phyloP scores from a whole-genome alignment of 495 filamentous ascomycete genomes.

The Coniosporium apollinis region DNA sequence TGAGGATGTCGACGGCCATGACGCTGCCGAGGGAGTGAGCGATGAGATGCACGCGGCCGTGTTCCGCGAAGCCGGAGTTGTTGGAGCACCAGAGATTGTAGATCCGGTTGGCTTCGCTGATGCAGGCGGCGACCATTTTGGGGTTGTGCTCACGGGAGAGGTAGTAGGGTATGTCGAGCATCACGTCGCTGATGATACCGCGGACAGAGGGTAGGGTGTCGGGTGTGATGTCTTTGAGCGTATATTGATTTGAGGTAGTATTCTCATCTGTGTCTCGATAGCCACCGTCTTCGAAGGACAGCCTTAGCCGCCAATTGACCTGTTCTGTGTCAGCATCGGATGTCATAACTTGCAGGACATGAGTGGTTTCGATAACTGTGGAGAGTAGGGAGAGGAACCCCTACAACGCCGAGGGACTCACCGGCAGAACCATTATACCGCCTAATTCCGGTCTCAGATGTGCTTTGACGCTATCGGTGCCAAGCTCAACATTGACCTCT shows the following conservation, averaged over 20 bases:
- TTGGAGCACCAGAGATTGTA: constrained; percentile 87
- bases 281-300: constrained; percentile 68
- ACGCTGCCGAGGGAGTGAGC: constrained; percentile 87
- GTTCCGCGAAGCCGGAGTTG: constrained; percentile 67
- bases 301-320: constrained; percentile 72
- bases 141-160: constrained; percentile 88
- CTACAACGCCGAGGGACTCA: too few species aligned
- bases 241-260: constrained; percentile 44
- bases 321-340: constrained; percentile 2
- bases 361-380: too few species aligned
- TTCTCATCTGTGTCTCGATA: constrained; percentile 34
- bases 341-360: too few species aligned
- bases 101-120: constrained; percentile 84
- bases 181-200: constrained; percentile 84
- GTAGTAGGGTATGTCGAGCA: constrained; percentile 96
- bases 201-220: constrained; percentile 78
- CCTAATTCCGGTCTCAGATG: constrained; percentile 54
- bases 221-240: constrained; percentile 78
- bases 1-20: constrained; percentile 84
- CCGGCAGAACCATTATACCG: constrained; percentile 57
- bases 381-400: too few species aligned
- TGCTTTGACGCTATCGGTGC: constrained; percentile 50
- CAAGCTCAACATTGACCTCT: constrained; percentile 69
- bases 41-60: constrained; percentile 77
- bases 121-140: constrained; percentile 81